Evolutionary conservation across 805 yeast genomes (phyloP), one percentile per base, ranked within the genome.

Genomic region (Candida peoriensis): DNA sequence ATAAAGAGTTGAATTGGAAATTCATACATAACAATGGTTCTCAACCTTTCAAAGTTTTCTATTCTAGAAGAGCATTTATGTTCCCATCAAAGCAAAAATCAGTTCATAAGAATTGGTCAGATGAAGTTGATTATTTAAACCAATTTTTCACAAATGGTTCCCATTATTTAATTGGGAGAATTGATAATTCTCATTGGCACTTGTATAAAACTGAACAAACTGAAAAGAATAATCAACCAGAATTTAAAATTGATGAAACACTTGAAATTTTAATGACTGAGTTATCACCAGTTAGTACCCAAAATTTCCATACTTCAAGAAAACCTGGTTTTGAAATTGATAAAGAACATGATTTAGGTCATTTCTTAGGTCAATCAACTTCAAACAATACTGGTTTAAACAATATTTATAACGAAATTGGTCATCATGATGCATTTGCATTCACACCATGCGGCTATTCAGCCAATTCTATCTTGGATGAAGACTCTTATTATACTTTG

Each of bases 381-480:
- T 78, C 95, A 62, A 58, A 63, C 28, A 53, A 60, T 27, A 69
- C 88, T 6, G 73, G 77, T 4, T 69, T 90, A 44, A 82, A 83
- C 58, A 58, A 68, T 28, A 55, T 90, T 17, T 84, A 74, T 50
- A 58, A 63, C 21, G 58, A 61, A 18, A 47, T 63, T 9, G 57
- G 80, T 39, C 56, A 64, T 36, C 87, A 81, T 50, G 97, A 90
- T 62, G 84, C 96, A 8, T 90, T 87, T 61, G 80, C 93, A 20
- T 90, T 90, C 58, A 66, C 83, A 4, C 98, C 98, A 2, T 90
- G 97, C 58, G 98, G 98, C 7, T 90, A 78, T 54, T 86, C 96
- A 2, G 85, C 96, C 29, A 90, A 90, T 58, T 80, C 94, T 14
- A 66, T 89, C 24, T 57, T 82, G 29, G 66, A 75, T 29, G 73